phyloP scores from a whole-genome alignment of 164 flowering plant species.

The Hamamelis virginiana region DNA sequence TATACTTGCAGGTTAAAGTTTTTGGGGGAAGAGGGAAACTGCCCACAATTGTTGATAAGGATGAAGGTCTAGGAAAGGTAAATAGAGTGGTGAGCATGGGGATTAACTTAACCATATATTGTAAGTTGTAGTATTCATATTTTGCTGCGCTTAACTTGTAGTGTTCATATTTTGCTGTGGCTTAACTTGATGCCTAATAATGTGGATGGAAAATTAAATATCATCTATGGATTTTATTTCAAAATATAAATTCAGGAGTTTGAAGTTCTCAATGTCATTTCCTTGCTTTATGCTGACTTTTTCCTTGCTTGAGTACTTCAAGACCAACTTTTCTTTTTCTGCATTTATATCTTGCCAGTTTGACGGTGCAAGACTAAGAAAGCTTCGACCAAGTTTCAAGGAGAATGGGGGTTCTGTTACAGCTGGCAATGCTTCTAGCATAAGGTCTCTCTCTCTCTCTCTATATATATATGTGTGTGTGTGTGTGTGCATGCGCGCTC shows the following conservation, averaged over 20 bases:
- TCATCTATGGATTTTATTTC: too few relatives aligned
- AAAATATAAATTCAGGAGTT: background rate
- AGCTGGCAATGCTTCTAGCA: constrained; percentile 95
- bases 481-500: background rate
- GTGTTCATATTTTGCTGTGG: background rate
- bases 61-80: constrained; percentile 81
- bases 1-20: constrained; percentile 57
- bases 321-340: background rate
- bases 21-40: constrained; percentile 69
- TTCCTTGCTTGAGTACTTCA: background rate
- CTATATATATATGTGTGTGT: background rate
- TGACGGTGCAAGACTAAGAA: constrained; percentile 80
- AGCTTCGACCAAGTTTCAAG: constrained; percentile 93
- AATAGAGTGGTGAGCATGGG: background rate
- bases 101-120: too few relatives aligned
- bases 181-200: background rate
- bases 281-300: background rate
- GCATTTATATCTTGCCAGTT: constrained; percentile 46
- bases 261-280: background rate
- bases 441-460: constrained; percentile 67
- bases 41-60: constrained; percentile 51
- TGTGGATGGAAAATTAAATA: too few relatives aligned
- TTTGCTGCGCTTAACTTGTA: background rate
- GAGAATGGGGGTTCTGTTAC: constrained; percentile 83
- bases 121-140: background rate